A percentile compares a stretch with the other conserved stretches of the same genome.
phyloP scores from a whole-genome alignment of 495 filamentous ascomycete genomes.

The Paragyromitra xinjiangensis region DNA sequence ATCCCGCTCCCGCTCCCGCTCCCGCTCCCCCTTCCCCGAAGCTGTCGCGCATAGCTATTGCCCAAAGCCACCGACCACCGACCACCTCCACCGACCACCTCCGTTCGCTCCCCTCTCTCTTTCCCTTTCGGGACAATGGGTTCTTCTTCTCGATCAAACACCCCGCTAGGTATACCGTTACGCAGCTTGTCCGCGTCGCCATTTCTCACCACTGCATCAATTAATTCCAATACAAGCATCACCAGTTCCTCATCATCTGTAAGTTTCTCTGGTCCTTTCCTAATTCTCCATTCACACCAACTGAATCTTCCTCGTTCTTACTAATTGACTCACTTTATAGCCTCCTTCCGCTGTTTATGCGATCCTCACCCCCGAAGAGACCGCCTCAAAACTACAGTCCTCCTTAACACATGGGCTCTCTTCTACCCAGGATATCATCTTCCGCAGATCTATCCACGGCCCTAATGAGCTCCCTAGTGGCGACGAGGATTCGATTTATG shows the following conservation, averaged over 20 bases:
- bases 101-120: neutral
- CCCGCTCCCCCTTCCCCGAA: constrained; percentile 1
- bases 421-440: constrained; percentile 75
- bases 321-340: constrained; percentile 38
- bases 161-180: constrained; percentile 53
- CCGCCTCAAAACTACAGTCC: constrained; percentile 79
- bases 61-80: constrained; percentile 1
- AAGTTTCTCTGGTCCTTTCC: constrained; percentile 15
- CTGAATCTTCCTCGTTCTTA: constrained; percentile 18
- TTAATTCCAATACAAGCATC: constrained; percentile 37
- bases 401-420: constrained; percentile 82
- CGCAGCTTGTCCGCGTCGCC: constrained; percentile 51
- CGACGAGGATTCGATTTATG: constrained; percentile 90
- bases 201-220: constrained; percentile 46
- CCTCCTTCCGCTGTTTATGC: constrained; percentile 64
- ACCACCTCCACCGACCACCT: neutral
- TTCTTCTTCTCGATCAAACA: constrained; percentile 49
- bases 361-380: constrained; percentile 74
- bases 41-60: neutral
- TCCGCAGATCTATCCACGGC: constrained; percentile 80
- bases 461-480: constrained; percentile 95
- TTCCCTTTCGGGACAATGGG: constrained; percentile 45
- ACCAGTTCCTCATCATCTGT: constrained; percentile 48
- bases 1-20: neutral
- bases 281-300: neutral